phyloP scores from a whole-genome alignment of 108 stramenopile genomes.

The Skeletonema potamos region DNA sequence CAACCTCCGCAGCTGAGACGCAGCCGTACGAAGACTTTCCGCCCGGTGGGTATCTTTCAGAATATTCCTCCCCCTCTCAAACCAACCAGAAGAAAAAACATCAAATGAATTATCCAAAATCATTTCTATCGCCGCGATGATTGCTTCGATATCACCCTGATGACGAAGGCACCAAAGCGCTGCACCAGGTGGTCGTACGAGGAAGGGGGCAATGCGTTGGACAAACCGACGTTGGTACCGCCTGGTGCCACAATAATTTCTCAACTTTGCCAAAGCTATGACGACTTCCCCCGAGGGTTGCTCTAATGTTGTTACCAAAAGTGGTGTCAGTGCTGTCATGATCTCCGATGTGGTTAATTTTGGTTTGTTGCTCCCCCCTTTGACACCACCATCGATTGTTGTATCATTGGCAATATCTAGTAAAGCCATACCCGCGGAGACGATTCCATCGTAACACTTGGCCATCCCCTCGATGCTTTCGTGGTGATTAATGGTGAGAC shows the following conservation, averaged over 20 bases:
- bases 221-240: constrained; percentile 88
- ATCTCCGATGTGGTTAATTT: constrained; percentile 58
- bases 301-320: constrained; percentile 79
- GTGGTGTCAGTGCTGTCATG: constrained; percentile 68
- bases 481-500: constrained; percentile 58
- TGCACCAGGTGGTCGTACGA: constrained; percentile 73
- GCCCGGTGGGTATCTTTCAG: constrained; percentile 72
- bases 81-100: constrained; percentile 83
- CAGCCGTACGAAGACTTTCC: constrained; percentile 64
- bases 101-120: constrained; percentile 75
- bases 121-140: constrained; percentile 78
- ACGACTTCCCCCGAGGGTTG: constrained; percentile 81
- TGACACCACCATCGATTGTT: constrained; percentile 6
- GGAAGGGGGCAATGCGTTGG: constrained; percentile 78
- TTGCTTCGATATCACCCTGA: constrained; percentile 89
- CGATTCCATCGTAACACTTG: constrained; percentile 87
- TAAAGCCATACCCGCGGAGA: constrained; percentile 77
- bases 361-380: constrained; percentile 5
- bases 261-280: constrained; percentile 55
- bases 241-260: constrained; percentile 71
- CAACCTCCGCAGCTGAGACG: constrained; percentile 58
- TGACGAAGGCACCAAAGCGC: constrained; percentile 87
- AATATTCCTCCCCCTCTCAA: constrained; percentile 68
- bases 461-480: constrained; percentile 87
- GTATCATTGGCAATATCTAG: constrained; percentile 50